Evolutionary conservation across 371 early-diverging fungal genomes (phyloP), one percentile per base, ranked within the genome.

Genomic region (Rhizopus sp.): DNA sequence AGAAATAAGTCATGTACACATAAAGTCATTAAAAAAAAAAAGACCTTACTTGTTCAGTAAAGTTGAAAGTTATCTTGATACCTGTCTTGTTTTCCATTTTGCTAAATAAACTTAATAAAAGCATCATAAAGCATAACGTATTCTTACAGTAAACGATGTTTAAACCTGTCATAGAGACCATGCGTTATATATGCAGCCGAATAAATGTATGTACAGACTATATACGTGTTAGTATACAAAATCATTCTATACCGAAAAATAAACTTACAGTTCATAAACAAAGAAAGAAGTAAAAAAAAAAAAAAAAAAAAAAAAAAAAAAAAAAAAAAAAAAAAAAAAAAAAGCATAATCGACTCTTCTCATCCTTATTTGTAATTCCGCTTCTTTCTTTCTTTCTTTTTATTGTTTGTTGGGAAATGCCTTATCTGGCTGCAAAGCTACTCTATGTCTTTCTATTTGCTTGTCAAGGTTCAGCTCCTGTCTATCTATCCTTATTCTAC

Each of bases 381-480:
- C 32, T 12, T 30, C 7, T 32, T 39, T 39, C 29, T 49, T 49
- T 40, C 23, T 34, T 29, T 23, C 40, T 48, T 49, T 29, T 29
- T 30, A 33, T 41, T 17, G 7, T 50, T 53, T 34, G 33, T 49
- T 33, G 50, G 46, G 53, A 48, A 48, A 80, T 80, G 80, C 77
- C 72, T 42, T 80, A 80, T 60, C 66, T 80, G 65, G 69, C 75
- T 35, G 75, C 80, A 17, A 80, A 80, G 60, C 50, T 80, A 62
- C 45, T 80, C 50, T 80, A 80, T 34, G 73, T 75, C 7, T 80
- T 80, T 44, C 48, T 80, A 45, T 75, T 80, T 55, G 77, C 80
- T 61, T 77, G 80, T 59, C 77, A 80, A 70, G 80, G 80, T 34
- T 77, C 80, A 10, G 77, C 77, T 4, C 77, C 80, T 17, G 75